These are phyloP conservation scores for Luffa aegyptiaca DNA, from an alignment of 306 rosid genomes.

Conservation along the genomic window DNA sequence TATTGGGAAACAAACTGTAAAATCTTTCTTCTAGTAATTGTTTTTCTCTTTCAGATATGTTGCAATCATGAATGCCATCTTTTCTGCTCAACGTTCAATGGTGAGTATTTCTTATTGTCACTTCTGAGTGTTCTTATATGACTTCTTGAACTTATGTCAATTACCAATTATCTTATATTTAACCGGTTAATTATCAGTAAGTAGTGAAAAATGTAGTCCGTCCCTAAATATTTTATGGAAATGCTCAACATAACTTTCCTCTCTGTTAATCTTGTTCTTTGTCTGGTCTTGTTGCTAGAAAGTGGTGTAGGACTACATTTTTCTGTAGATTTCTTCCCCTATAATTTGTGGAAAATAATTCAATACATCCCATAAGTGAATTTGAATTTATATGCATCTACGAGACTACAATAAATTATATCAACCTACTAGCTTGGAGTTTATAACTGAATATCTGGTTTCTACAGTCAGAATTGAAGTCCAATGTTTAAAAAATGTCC, in stretches of 20 bases:
- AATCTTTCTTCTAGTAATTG: constrained; percentile 10
- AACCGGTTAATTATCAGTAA: background rate
- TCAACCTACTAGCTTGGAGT: background rate
- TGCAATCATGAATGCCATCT: constrained; percentile 90
- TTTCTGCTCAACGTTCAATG: constrained; percentile 80
- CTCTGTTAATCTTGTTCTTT: background rate
- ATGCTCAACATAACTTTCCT: background rate
- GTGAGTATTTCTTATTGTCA: constrained; percentile 24
- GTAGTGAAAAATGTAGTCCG: background rate
- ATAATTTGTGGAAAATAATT: background rate
- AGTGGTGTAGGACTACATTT: background rate
- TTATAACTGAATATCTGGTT: background rate
- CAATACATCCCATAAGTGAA: background rate
- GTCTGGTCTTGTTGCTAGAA: background rate
- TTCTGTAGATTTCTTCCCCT: background rate
- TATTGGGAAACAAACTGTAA: background rate
- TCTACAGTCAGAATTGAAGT: background rate
- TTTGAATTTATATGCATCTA: background rate
- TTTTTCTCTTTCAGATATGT: constrained; percentile 60
- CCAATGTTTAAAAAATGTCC: background rate
- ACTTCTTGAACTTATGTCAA: background rate
- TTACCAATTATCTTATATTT: background rate
- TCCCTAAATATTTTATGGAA: background rate
- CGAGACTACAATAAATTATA: background rate
- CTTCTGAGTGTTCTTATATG: constrained; percentile 1